Evolutionary conservation across 805 yeast genomes (phyloP).

Genomic region (Wickerhamiella spandovensis): DNA sequence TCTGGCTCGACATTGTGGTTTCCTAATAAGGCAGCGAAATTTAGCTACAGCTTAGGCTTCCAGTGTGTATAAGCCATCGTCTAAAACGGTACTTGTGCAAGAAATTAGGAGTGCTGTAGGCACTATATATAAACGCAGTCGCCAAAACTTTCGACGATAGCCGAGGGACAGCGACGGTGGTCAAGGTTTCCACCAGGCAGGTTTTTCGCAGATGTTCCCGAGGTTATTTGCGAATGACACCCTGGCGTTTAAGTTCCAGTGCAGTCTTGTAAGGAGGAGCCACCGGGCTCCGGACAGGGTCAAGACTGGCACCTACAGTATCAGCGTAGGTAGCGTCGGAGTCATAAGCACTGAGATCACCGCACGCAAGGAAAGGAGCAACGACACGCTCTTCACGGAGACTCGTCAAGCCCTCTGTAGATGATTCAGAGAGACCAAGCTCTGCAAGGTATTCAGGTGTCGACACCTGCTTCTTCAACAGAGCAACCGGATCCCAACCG

Average conservation of each 20-base stretch:
- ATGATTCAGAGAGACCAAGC: conserved; percentile 33
- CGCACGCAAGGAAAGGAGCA: conserved; percentile 93
- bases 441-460: conserved; percentile 73
- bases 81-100: no score
- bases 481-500: conserved; percentile 59
- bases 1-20: no score
- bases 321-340: conserved; percentile 84
- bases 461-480: conserved; percentile 27
- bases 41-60: no score
- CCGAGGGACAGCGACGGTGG: no score
- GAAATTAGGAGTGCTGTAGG: not conserved
- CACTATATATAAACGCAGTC: not conserved
- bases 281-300: conserved; percentile 91
- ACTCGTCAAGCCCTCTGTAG: not conserved
- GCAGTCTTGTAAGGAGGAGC: conserved; percentile 96
- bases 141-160: not conserved
- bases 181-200: not conserved
- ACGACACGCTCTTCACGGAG: conserved; percentile 49
- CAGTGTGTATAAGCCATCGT: no score
- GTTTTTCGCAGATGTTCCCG: not conserved
- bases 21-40: no score
- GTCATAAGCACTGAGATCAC: conserved; percentile 76
- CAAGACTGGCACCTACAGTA: conserved; percentile 42
- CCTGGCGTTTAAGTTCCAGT: conserved; percentile 69
- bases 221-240: conserved; percentile 22